These are phyloP conservation scores for Acanthamoeba triangularis DNA, from an alignment of 208 protist genomes.

Conservation along the genomic window DNA sequence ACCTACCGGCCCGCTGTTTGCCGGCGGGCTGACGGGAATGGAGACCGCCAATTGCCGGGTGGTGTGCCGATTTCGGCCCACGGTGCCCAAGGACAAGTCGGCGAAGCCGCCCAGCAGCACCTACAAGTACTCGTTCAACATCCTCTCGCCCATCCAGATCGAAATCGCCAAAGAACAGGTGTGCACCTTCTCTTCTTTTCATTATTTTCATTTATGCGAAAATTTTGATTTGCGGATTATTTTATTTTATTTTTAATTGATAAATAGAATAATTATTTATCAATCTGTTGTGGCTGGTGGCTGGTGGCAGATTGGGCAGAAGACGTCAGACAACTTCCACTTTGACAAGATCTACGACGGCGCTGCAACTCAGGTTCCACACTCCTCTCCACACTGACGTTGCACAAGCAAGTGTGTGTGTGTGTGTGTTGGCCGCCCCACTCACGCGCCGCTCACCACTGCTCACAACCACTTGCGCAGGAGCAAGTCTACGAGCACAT, in stretches of 20 bases:
- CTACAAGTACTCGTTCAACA: slow-evolving; percentile 1
- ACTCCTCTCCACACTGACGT: neutral
- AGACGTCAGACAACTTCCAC: slow-evolving; percentile 39
- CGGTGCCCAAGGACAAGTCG: slow-evolving; percentile 52
- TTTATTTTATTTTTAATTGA: neutral
- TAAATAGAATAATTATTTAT: neutral
- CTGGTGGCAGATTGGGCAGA: slow-evolving; percentile 1
- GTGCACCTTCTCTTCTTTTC: neutral
- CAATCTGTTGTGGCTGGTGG: neutral
- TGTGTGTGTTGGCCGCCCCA: no score
- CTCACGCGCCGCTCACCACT: neutral
- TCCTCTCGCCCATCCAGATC: slow-evolving; percentile 55
- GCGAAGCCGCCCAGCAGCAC: neutral
- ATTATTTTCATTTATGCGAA: neutral
- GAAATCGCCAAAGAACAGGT: slow-evolving; percentile 60
- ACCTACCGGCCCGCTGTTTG: slow-evolving; percentile 6
- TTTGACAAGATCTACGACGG: slow-evolving; percentile 31
- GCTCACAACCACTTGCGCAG: neutral
- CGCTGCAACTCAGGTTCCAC: neutral
- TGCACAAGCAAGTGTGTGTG: no score
- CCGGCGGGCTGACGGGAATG: slow-evolving; percentile 9
- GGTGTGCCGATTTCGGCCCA: slow-evolving; percentile 25
- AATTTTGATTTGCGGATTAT: slow-evolving; percentile 2
- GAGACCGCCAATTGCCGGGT: slow-evolving; percentile 49
- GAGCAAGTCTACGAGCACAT: slow-evolving; percentile 58